Percentiles rank a stretch among this genome's conserved stretches.
Conservation (phyloP, 768 basidiomycete species). For the Lyophyllum shimeji region DNA sequence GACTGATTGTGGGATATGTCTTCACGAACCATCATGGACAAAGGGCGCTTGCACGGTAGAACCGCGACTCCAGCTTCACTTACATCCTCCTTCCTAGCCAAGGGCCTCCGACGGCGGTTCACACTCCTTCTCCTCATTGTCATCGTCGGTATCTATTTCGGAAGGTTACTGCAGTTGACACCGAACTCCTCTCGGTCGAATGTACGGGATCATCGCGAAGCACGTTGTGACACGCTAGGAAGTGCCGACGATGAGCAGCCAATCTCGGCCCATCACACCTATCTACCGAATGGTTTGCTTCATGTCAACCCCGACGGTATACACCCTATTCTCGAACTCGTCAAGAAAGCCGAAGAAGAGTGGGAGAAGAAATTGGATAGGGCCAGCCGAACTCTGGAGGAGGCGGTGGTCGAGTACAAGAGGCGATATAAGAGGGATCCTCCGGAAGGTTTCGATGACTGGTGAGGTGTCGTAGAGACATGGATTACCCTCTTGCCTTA, state of each 20-base stretch:
- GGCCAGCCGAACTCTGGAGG: conserved; percentile 66
- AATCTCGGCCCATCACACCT: conserved; percentile 17
- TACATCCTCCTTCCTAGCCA: background rate
- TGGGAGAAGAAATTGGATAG: conserved; percentile 53
- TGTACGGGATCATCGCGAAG: no score
- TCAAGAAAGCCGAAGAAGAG: conserved; percentile 59
- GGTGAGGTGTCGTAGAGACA: conserved; percentile 45
- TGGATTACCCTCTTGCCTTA: background rate
- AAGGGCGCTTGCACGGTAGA: background rate
- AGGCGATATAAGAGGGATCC: conserved; percentile 64
- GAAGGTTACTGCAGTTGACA: background rate
- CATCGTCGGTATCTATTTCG: background rate
- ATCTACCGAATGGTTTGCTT: conserved; percentile 22
- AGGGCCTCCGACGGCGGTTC: background rate
- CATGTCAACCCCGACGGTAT: conserved; percentile 23
- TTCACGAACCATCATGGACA: background rate
- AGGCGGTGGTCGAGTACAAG: conserved; percentile 69
- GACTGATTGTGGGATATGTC: background rate
- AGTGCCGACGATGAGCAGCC: conserved; percentile 11
- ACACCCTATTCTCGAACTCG: conserved; percentile 71
- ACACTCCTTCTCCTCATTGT: background rate
- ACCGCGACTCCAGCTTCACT: background rate
- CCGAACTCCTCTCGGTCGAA: no score
- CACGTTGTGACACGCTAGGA: conserved; percentile 6
- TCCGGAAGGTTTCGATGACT: conserved; percentile 74